Base-by-base conservation (phyloP, 2,329 filamentous ascomycete genomes). In the Davidsoniella virescens region DNA sequence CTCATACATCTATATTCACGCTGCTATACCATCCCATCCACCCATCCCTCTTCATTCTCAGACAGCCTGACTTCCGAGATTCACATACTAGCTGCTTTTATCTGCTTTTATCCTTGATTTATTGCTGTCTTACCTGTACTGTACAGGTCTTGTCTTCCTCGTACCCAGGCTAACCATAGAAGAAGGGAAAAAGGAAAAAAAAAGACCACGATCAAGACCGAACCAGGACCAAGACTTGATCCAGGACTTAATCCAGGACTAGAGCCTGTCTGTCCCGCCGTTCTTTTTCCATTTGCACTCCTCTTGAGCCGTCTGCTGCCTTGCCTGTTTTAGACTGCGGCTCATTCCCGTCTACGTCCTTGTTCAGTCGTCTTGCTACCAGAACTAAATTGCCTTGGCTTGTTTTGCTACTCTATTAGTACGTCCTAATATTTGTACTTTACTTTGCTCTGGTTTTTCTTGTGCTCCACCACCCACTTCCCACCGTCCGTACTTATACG, bases 251-350 rank as follows among this genome's bases (percentile, higher is more conserved):
- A 29, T 10, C 26, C 10, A 33, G 10, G 7, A 33, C 26, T 8
- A 33, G 26, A 33, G 26, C 26, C 26, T 33, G 26, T 33, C 26
- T 33, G 26, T 33, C 26, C 26, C 26, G 26, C 26, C 42, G 42
- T 29, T 14, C 42, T 26, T 44, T 44, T 17, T 25, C 42, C 23
- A n/a, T 14, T 40, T 40, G 38, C 18, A 16, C 38, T 40, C 9
- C 40, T 20, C 17, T 14, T 43, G 42, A 14, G 20, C 42, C 20
- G 20, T 44, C 26, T 12, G 26, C 10, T 33, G 26, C 26, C 26
- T 10, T 33, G 26, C 26, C 26, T 49, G 47, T 42, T 48, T 49
- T 49, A 43, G 37, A 40, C 47, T 36, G 47, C 40, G 47, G 47
- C 40, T 40, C 39, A 42, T 44, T 49, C 39, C 47, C 47, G 47